Conservation (phyloP, 148 eudicot genomes). For the Rhododendron williamsianum region DNA sequence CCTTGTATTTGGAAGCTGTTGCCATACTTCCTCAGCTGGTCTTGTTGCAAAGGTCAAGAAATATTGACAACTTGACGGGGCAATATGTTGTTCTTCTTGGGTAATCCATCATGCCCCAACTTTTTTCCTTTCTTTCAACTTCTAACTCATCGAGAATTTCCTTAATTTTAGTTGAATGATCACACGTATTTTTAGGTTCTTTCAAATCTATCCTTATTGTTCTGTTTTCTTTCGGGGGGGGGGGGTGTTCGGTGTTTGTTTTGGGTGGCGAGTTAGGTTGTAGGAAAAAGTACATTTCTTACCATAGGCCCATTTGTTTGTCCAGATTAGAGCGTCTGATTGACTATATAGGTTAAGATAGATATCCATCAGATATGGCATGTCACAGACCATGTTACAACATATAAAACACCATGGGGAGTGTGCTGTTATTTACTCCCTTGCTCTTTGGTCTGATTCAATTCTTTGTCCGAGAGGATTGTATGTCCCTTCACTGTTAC, state of each 20-base stretch:
- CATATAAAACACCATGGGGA: not conserved
- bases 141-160: not conserved
- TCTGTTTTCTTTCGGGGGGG: not conserved
- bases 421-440: not conserved
- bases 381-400: not conserved
- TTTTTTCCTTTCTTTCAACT: not conserved
- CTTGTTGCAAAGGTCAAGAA: slow-evolving; percentile 92
- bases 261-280: not conserved
- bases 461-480: not conserved
- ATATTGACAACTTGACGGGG: slow-evolving; percentile 90
- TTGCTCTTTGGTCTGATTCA: not conserved
- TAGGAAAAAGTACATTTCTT: not conserved
- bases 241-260: too few species aligned
- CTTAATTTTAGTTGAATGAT: not conserved
- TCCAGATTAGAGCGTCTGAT: not conserved
- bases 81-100: slow-evolving; percentile 87
- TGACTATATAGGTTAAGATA: not conserved
- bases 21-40: slow-evolving; percentile 97
- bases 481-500: not conserved
- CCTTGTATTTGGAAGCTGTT: slow-evolving; percentile 88
- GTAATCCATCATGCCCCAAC: slow-evolving; percentile 30
- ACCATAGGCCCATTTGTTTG: not conserved
- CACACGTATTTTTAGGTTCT: not conserved
- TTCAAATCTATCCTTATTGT: not conserved
- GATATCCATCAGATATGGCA: not conserved